phyloP scores from a whole-genome alignment of 2,329 filamentous ascomycete species.

The Domatiomyces globalis region DNA sequence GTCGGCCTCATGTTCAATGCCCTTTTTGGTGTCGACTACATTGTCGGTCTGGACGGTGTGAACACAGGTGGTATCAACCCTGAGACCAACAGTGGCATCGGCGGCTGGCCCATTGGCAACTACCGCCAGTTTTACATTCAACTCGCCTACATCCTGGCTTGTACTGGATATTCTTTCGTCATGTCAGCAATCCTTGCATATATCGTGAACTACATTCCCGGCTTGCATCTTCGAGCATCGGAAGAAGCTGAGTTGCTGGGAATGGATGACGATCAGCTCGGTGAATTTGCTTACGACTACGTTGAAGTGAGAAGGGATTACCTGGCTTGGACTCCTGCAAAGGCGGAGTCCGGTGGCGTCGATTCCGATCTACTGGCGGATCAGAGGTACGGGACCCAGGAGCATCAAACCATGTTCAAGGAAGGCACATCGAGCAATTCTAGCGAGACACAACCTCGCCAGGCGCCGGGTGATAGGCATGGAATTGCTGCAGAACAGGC shows the following conservation, averaged over 20 bases:
- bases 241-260: constrained; percentile 56
- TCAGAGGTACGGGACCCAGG: constrained; percentile 45
- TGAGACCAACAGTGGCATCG: constrained; percentile 29
- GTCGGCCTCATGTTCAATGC: constrained; percentile 66
- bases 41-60: constrained; percentile 58
- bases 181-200: constrained; percentile 57
- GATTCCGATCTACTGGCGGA: constrained; percentile 42
- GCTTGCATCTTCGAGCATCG: constrained; percentile 52
- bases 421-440: neutral
- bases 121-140: constrained; percentile 59
- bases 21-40: constrained; percentile 60
- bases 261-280: constrained; percentile 39
- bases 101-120: constrained; percentile 59
- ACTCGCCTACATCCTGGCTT: constrained; percentile 52
- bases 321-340: constrained; percentile 36
- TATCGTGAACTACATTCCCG: constrained; percentile 55
- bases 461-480: constrained; percentile 15
- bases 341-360: constrained; percentile 24
- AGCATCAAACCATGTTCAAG: constrained; percentile 50
- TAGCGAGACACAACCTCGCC: neutral
- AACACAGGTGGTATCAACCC: constrained; percentile 32
- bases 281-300: constrained; percentile 40
- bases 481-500: constrained; percentile 12
- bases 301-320: constrained; percentile 39
- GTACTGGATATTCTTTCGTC: constrained; percentile 52